Base-by-base conservation (phyloP, 768 basidiomycete genomes). In the Lactifluus hygrophoroides region DNA sequence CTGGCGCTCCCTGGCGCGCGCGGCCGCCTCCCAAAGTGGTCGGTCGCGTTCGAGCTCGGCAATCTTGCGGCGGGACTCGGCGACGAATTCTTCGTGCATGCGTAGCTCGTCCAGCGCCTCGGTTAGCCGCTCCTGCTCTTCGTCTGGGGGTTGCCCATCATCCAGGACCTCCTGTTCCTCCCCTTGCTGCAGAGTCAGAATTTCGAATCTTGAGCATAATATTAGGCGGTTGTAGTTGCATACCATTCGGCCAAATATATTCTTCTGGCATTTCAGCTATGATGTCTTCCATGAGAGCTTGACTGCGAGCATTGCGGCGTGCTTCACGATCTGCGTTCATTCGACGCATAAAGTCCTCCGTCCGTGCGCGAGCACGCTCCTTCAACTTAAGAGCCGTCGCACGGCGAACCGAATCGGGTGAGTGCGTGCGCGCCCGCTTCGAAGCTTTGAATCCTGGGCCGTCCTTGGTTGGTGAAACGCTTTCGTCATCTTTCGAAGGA, bases 1-100 rank as follows among this genome's bases (percentile, higher is more conserved):
- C 37, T 44, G 64, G 8, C 48, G 57, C 51, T 63, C 62, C 17
- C 67, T 45, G 23, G 56, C 60, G 50, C 71, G 76, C 10, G 79
- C 80, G 35, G 74, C 73, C 61, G 74, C 76, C 64, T 85, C 82
- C 82, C 82, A 85, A 10, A 84, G 58, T 0, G 84, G 84, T 19
- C 76, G 68, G 68, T 86, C 84, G 45, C 71, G 73, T 65, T 87
- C 84, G 2, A 88, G 77, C 62, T 88, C 83, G 5, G 80, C 82
- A 38, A 86, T 73, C 65, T 86, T 88, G 42, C 80, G 77, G 43
- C 81, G 78, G 4, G 86, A 85, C 66, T 85, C 82, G 19, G 77
- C 81, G 58, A 88, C 66, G 13, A 66, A 70, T 28, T 79, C 77
- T 40, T 76, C 69, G 47, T 75, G 70, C 25, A 63, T 61, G 50